phyloP scores from a whole-genome alignment of 345 rosid species.

The Hypericum androsaemum region DNA sequence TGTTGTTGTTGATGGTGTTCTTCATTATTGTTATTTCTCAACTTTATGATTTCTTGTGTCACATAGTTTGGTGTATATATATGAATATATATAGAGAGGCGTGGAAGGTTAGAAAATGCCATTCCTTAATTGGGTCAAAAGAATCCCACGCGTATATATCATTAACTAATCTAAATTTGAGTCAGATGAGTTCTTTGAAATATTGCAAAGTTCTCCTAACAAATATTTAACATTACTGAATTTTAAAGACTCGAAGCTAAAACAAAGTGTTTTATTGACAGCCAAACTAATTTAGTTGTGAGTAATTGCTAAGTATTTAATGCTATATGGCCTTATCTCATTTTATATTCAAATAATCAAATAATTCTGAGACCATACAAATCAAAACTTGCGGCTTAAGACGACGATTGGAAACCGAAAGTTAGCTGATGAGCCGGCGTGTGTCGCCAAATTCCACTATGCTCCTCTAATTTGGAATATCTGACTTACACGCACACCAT shows the following conservation, averaged over 20 bases:
- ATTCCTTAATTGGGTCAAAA: too few species aligned
- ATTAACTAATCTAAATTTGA: too few species aligned
- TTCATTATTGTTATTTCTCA: neutral
- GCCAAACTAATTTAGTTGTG: too few species aligned
- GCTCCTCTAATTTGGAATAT: neutral
- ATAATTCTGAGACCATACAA: constrained; percentile 4
- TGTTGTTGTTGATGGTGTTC: constrained; percentile 7
- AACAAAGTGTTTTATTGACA: too few species aligned
- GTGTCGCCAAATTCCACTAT: neutral
- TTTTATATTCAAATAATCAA: neutral
- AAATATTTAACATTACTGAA: too few species aligned
- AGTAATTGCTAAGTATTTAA: neutral
- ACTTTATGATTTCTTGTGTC: neutral
- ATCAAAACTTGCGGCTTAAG: constrained; percentile 19
- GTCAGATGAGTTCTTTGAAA: too few species aligned
- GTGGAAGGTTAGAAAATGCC: too few species aligned
- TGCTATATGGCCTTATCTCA: neutral
- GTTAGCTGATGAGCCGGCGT: neutral
- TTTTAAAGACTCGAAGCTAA: too few species aligned
- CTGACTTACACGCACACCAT: neutral
- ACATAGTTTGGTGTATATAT: neutral
- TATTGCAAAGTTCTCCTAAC: too few species aligned
- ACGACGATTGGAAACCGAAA: constrained; percentile 6
- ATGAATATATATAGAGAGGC: too few species aligned
- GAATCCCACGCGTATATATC: too few species aligned